Evolutionary conservation across 2,329 filamentous ascomycete species (phyloP).

Genomic region (Teratosphaeria epicoccoides): DNA sequence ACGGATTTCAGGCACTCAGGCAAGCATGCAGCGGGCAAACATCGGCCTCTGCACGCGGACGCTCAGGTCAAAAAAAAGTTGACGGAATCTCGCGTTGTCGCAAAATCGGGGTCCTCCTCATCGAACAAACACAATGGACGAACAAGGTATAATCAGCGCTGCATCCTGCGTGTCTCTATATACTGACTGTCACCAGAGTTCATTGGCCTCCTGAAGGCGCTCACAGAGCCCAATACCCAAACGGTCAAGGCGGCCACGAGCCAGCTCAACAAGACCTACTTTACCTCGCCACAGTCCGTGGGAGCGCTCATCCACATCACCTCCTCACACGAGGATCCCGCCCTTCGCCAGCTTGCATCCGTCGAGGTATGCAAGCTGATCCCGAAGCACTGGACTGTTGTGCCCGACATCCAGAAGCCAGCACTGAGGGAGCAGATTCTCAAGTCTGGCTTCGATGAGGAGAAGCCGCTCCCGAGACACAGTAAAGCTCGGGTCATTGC

Average conservation of each 20-base stretch:
- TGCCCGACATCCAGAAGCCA: slow-evolving; percentile 65
- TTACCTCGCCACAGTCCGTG: slow-evolving; percentile 72
- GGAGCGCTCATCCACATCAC: slow-evolving; percentile 80
- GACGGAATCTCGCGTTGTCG: background rate
- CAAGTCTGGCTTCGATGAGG: slow-evolving; percentile 71
- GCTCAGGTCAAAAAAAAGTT: background rate
- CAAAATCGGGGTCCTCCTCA: background rate
- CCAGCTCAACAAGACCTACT: slow-evolving; percentile 87
- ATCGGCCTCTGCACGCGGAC: background rate
- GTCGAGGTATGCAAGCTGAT: slow-evolving; percentile 81
- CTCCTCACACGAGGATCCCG: slow-evolving; percentile 59
- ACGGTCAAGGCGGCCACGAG: slow-evolving; percentile 69
- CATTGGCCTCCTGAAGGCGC: slow-evolving; percentile 73
- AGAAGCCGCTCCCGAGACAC: slow-evolving; percentile 66
- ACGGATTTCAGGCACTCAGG: no score
- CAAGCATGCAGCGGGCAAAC: background rate
- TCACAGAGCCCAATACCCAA: slow-evolving; percentile 79
- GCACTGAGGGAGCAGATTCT: slow-evolving; percentile 74
- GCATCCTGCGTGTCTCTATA: background rate
- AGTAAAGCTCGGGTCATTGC: slow-evolving; percentile 81
- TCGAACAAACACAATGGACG: background rate
- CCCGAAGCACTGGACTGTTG: slow-evolving; percentile 70
- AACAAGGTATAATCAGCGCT: background rate
- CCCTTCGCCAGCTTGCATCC: slow-evolving; percentile 78
- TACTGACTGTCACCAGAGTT: slow-evolving; percentile 73